Conservation (phyloP, 495 filamentous ascomycete species). For the Aspergillus sparsus region DNA sequence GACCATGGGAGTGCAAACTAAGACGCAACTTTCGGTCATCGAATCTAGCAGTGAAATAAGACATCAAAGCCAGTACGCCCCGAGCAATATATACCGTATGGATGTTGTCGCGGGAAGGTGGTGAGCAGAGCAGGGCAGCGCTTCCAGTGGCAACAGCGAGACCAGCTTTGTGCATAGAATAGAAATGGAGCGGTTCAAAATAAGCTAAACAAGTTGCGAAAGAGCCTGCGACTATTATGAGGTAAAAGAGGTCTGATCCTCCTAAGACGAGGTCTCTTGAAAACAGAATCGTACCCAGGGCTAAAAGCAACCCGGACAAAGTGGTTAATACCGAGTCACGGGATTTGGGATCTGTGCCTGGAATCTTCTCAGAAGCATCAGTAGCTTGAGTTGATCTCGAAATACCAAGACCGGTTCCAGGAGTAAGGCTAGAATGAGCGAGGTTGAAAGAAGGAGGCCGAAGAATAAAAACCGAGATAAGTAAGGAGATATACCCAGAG, state of each 20-base stretch:
- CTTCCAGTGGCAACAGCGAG: constrained; percentile 33
- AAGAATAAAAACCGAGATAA: constrained; percentile 40
- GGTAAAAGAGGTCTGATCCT: constrained; percentile 27
- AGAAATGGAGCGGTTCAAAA: constrained; percentile 28
- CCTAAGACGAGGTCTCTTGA: constrained; percentile 29
- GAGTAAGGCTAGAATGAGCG: not conserved
- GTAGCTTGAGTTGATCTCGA: constrained; percentile 17
- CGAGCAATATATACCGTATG: constrained; percentile 35
- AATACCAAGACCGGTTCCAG: constrained; percentile 33
- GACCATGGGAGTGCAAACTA: constrained; percentile 39
- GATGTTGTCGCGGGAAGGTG: constrained; percentile 35
- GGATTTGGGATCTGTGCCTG: constrained; percentile 14
- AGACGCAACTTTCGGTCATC: constrained; percentile 37
- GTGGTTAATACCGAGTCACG: constrained; percentile 35
- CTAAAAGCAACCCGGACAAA: constrained; percentile 31
- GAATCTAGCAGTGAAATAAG: constrained; percentile 41
- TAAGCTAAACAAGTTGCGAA: constrained; percentile 36
- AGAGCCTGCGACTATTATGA: constrained; percentile 28
- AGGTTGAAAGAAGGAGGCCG: constrained; percentile 12
- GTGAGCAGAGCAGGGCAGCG: constrained; percentile 39
- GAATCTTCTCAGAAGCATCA: constrained; percentile 17
- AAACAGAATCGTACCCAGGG: constrained; percentile 25
- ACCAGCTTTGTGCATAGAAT: constrained; percentile 39
- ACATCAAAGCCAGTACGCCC: constrained; percentile 31
- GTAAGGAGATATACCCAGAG: constrained; percentile 50